A percentile compares a stretch with the other conserved stretches of the same genome.
Conservation (phyloP, 2,329 filamentous ascomycete species). For the Fusarium nurragi region DNA sequence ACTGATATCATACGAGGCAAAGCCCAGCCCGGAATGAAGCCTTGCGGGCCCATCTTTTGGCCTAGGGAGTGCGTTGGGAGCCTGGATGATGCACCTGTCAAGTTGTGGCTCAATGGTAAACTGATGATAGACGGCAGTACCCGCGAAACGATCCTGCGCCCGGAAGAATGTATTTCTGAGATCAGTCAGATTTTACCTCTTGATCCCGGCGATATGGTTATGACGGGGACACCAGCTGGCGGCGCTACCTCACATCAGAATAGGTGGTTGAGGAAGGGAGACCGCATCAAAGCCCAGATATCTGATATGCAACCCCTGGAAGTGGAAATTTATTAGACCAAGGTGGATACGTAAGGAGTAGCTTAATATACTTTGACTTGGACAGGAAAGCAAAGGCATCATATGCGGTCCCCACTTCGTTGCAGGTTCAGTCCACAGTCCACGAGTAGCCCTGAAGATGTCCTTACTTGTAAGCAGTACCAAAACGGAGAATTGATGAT, state of each 20-base stretch:
- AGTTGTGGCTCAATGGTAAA: neutral
- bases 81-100: neutral
- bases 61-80: neutral
- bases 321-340: neutral
- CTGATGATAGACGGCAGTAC: conserved; percentile 1
- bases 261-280: neutral
- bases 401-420: too few relatives aligned
- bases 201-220: conserved; percentile 1
- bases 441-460: too few relatives aligned
- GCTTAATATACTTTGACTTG: too few relatives aligned
- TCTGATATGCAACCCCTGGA: neutral
- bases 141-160: neutral
- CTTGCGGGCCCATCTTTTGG: neutral
- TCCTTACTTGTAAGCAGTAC: too few relatives aligned
- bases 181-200: neutral
- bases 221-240: neutral
- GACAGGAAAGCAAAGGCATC: too few relatives aligned
- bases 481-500: too few relatives aligned
- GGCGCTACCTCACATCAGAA: neutral
- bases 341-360: too few relatives aligned
- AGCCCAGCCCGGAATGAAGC: conserved; percentile 5
- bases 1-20: neutral
- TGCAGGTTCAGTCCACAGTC: too few relatives aligned
- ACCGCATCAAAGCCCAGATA: neutral
- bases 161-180: neutral